phyloP scores from a whole-genome alignment of 805 yeast species.

The Cyberlindnera maritima region DNA sequence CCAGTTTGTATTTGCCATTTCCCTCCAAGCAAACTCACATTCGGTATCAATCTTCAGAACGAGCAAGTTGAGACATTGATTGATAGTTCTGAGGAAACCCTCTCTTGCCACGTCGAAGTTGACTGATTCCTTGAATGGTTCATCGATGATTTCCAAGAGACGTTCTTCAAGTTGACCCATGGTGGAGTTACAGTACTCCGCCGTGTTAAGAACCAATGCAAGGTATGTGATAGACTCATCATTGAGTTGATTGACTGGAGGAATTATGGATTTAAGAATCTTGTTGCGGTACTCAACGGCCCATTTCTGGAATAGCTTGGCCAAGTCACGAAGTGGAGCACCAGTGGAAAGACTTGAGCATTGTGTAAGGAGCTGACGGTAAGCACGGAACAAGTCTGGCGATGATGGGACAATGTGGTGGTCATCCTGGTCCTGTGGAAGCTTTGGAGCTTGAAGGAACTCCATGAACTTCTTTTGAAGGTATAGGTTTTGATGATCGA shows the following conservation, averaged over 20 bases:
- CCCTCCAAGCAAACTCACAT: conserved; percentile 75
- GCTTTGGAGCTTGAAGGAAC: conserved; percentile 56
- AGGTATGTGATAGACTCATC: conserved; percentile 63
- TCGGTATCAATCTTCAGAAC: conserved; percentile 59
- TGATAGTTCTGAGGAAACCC: conserved; percentile 54
- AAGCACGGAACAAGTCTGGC: conserved; percentile 79
- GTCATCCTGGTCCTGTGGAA: conserved; percentile 49
- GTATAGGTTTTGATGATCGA: conserved; percentile 71
- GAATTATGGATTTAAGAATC: conserved; percentile 48
- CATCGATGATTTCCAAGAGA: conserved; percentile 40
- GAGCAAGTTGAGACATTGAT: conserved; percentile 52
- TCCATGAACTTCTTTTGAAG: conserved; percentile 62
- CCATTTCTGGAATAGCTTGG: conserved; percentile 63
- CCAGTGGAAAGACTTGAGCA: conserved; percentile 53
- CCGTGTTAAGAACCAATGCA: conserved; percentile 77
- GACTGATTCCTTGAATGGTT: conserved; percentile 39
- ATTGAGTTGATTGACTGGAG: conserved; percentile 39
- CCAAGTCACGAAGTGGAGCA: conserved; percentile 40
- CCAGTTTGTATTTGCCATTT: conserved; percentile 79
- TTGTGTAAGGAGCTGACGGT: conserved; percentile 70
- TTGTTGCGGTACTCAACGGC: conserved; percentile 55
- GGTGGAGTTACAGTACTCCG: conserved; percentile 83
- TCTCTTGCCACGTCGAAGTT: conserved; percentile 56
- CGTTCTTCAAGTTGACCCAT: conserved; percentile 73
- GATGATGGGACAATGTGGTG: conserved; percentile 80